Evolutionary conservation across 2,329 filamentous ascomycete genomes (phyloP).

Genomic region (Stagonosporopsis chrysanthemi): DNA sequence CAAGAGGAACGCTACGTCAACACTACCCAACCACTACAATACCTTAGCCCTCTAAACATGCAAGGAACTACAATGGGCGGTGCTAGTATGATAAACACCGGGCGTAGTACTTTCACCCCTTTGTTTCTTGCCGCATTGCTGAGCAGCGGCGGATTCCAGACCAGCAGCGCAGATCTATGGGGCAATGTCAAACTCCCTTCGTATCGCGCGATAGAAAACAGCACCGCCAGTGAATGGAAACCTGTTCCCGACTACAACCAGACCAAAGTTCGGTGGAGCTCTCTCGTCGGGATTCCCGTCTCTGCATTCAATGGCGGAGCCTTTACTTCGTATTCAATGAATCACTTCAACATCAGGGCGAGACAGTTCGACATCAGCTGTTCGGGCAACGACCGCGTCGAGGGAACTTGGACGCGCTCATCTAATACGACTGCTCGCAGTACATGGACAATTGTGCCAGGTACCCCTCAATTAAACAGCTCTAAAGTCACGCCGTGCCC

Average conservation of each 20-base stretch:
- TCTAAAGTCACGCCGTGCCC: conserved; percentile 12
- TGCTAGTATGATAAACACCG: conserved; percentile 23
- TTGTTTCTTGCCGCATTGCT: conserved; percentile 36
- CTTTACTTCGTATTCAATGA: conserved; percentile 11
- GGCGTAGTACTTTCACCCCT: conserved; percentile 28
- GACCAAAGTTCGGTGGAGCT: conserved; percentile 33
- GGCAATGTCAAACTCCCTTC: conserved; percentile 39
- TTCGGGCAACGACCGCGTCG: conserved; percentile 22
- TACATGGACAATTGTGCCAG: conserved; percentile 7
- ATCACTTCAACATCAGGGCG: conserved; percentile 33
- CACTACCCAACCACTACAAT: conserved; percentile 25
- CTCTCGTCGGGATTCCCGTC: conserved; percentile 38
- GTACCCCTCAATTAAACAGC: neutral
- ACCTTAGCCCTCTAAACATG: conserved; percentile 27
- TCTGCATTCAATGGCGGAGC: conserved; percentile 2
- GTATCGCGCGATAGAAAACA: conserved; percentile 32
- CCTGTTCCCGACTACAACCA: conserved; percentile 8
- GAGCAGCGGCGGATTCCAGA: conserved; percentile 33
- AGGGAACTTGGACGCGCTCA: neutral
- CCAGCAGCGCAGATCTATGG: conserved; percentile 37
- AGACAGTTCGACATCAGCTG: conserved; percentile 40
- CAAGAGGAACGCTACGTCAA: conserved; percentile 23
- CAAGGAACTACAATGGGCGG: conserved; percentile 21
- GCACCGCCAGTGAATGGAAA: conserved; percentile 31
- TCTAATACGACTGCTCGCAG: neutral